These are phyloP conservation scores for Choanephora cucurbitarum DNA, from an alignment of 371 early-diverging fungal species.

Conservation along the genomic window DNA sequence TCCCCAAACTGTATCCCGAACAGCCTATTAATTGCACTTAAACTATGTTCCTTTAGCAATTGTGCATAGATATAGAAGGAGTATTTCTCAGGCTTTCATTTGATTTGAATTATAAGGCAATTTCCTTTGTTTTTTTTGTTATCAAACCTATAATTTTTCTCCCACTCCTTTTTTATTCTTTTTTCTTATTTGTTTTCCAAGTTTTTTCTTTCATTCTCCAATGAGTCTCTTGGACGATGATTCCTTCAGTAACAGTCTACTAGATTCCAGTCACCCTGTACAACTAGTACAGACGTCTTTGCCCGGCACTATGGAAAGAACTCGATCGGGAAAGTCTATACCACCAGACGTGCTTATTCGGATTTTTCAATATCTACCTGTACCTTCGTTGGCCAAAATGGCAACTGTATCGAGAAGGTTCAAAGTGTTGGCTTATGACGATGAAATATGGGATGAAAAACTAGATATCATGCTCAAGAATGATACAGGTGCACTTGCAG, in stretches of 20 bases:
- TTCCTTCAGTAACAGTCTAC: background rate
- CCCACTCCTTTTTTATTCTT: too few species aligned
- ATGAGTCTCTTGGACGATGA: constrained; percentile 4
- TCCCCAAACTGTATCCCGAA: too few species aligned
- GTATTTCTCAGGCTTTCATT: too few species aligned
- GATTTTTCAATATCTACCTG: constrained; percentile 53
- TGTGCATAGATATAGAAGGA: too few species aligned
- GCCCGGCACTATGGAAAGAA: background rate
- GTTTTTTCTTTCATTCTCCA: background rate
- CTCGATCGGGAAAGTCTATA: constrained; percentile 5
- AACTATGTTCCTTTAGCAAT: too few species aligned
- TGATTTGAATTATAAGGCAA: too few species aligned
- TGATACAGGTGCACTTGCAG: constrained; percentile 37
- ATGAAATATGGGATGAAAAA: constrained; percentile 66
- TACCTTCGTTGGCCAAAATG: constrained; percentile 48
- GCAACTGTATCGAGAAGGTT: constrained; percentile 61
- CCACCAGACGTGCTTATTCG: constrained; percentile 55
- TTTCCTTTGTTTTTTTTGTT: too few species aligned
- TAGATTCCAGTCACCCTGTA: background rate
- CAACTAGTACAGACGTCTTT: constrained; percentile 2
- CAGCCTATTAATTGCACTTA: too few species aligned
- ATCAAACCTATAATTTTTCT: too few species aligned
- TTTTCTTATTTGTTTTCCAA: too few species aligned
- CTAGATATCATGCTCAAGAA: constrained; percentile 40
- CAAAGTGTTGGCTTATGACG: constrained; percentile 66